Evolutionary conservation across 495 filamentous ascomycete species (phyloP).

Genomic region (Extremus antarcticus): DNA sequence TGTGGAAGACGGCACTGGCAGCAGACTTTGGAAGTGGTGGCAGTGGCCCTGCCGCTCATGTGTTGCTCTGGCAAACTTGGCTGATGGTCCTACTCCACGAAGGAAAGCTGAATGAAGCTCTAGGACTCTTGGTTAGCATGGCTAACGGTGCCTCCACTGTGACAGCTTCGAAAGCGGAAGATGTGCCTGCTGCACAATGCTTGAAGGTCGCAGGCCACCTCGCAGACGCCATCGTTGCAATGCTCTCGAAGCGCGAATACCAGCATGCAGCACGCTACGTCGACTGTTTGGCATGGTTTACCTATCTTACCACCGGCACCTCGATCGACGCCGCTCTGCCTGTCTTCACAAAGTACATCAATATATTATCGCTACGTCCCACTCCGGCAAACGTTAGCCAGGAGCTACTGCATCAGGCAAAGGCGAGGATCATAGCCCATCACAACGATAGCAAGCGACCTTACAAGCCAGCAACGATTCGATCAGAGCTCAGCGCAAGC

Average conservation of each 20-base stretch:
- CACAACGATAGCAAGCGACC: slow-evolving; percentile 40
- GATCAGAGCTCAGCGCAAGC: slow-evolving; percentile 46
- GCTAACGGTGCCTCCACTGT: slow-evolving; percentile 19
- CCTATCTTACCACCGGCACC: slow-evolving; percentile 10
- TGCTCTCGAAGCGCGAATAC: background rate
- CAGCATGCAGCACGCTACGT: slow-evolving; percentile 9
- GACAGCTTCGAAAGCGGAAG: background rate
- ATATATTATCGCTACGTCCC: background rate
- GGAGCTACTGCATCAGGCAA: slow-evolving; percentile 28
- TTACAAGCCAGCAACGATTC: slow-evolving; percentile 54
- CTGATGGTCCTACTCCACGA: slow-evolving; percentile 54
- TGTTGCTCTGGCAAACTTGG: slow-evolving; percentile 54
- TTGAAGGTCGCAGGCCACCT: slow-evolving; percentile 21
- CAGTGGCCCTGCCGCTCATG: slow-evolving; percentile 37
- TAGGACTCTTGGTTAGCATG: slow-evolving; percentile 39
- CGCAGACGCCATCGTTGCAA: slow-evolving; percentile 18
- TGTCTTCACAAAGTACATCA: slow-evolving; percentile 1
- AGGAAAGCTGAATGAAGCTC: slow-evolving; percentile 35
- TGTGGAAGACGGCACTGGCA: slow-evolving; percentile 55
- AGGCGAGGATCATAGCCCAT: slow-evolving; percentile 52
- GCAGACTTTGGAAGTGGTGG: slow-evolving; percentile 31
- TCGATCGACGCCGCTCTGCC: slow-evolving; percentile 14
- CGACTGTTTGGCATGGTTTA: slow-evolving; percentile 16
- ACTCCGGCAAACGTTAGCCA: slow-evolving; percentile 5
- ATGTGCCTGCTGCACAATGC: slow-evolving; percentile 1